Evolutionary conservation across 805 yeast species (phyloP).

Genomic region (Myxozyma melibiosi): DNA sequence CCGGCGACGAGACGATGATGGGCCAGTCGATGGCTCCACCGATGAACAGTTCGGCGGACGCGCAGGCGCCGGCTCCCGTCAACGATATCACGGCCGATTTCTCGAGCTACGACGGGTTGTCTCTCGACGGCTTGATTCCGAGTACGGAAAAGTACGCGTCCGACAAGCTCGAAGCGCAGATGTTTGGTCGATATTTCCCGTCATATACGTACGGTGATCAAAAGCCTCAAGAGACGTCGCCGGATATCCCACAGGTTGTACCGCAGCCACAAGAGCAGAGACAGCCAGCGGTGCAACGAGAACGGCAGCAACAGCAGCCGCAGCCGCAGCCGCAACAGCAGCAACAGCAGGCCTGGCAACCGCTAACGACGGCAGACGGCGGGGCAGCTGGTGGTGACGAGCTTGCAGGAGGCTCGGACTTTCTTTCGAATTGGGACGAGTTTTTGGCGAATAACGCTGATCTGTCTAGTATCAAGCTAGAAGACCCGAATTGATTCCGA

Average conservation of each 20-base stretch:
- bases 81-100: not conserved
- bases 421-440: constrained; percentile 33
- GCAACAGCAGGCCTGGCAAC: not conserved
- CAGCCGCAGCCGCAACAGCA: not conserved
- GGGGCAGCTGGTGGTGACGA: not conserved
- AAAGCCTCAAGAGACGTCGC: no score
- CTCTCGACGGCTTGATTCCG: not conserved
- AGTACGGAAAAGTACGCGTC: constrained; percentile 56
- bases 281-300: not conserved
- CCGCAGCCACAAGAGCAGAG: no score
- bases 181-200: constrained; percentile 81
- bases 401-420: no score
- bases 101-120: not conserved
- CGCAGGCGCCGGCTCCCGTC: not conserved
- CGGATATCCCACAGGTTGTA: no score
- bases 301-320: not conserved
- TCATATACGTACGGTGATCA: constrained; percentile 63
- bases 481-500: no score
- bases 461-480: no score
- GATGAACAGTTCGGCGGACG: not conserved
- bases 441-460: constrained; percentile 19
- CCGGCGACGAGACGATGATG: not conserved
- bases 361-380: not conserved
- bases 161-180: constrained; percentile 79
- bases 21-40: not conserved